Evolutionary conservation across 1,284 basidiomycete species (phyloP), one percentile per base, ranked within the genome.

Genomic region (Mrakiaceae sp.): DNA sequence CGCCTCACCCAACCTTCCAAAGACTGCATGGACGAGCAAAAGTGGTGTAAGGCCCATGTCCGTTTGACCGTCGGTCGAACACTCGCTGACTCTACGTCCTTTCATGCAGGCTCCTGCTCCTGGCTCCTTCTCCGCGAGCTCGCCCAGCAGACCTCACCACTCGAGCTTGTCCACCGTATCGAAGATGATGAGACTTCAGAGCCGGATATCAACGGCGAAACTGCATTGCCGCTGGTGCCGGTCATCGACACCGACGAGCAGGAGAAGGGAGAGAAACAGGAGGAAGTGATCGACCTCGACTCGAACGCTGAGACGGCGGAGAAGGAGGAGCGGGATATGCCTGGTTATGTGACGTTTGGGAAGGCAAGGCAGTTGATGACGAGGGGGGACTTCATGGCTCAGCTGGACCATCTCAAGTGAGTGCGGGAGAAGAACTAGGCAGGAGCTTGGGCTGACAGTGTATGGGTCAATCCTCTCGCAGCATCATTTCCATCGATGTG

Each of bases 401-500:
- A 71, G 1, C 68, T 77, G n/a, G 76, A 78, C 68, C 73, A 76
- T 57, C 69, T 70, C 48, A 76, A 77, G 27, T 27, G 27, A 27
- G 27, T 27, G 27, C 27, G 2, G 27, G 2, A 27, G 27, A 27
- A 27, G 27, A 27, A 27, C 27, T 27, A 27, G 27, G 27, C 27
- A 27, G 27, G 27, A 27, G 27, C 27, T 27, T 27, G 27, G 27
- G 27, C 27, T 27, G 27, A 27, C 27, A 27, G 27, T 27, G 27
- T 27, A 27, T 69, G 39, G 14, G 75, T 77, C 63, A 68, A 75
- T 70, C 6, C 6, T 49, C 46, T 5, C 50, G 42, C 14, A 48
- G 90, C 74, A 84, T 90, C 65, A 84, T 90, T 63, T 78, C 85
- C 5, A 87, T 90, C 67, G 90, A 90, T 72, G 87, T 88, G 69